These are phyloP conservation scores for Acer yangbiense DNA, from an alignment of 345 rosid species.

Conservation along the genomic window DNA sequence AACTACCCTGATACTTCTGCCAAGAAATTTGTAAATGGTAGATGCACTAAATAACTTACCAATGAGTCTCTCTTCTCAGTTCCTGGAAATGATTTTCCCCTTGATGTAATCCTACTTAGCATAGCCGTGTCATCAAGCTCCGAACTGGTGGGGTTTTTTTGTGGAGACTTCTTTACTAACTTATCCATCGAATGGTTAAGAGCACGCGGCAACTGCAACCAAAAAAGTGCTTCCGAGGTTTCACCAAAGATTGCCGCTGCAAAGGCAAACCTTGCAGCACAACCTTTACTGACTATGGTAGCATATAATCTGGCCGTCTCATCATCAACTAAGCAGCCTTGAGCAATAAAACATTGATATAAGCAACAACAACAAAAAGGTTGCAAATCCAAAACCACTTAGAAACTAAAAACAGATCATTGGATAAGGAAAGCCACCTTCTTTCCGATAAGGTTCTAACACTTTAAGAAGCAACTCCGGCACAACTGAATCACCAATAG, in stretches of 20 bases:
- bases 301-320: slow-evolving; percentile 86
- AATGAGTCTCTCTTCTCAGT: slow-evolving; percentile 43
- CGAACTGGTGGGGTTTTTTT: slow-evolving; percentile 34
- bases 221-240: slow-evolving; percentile 85
- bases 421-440: slow-evolving; percentile 47
- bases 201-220: slow-evolving; percentile 95
- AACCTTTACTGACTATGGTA: slow-evolving; percentile 77
- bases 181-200: slow-evolving; percentile 74
- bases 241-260: slow-evolving; percentile 98
- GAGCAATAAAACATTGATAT: slow-evolving; percentile 25
- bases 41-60: slow-evolving; percentile 45
- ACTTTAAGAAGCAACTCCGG: slow-evolving; percentile 98
- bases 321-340: slow-evolving; percentile 92
- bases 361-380: not conserved
- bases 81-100: slow-evolving; percentile 48
- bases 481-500: slow-evolving; percentile 84
- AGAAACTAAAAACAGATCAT: slow-evolving; percentile 13
- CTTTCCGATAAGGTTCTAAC: slow-evolving; percentile 84
- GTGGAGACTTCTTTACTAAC: slow-evolving; percentile 54
- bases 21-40: not conserved
- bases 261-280: slow-evolving; percentile 82
- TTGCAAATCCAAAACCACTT: slow-evolving; percentile 12
- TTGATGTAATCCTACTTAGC: slow-evolving; percentile 60
- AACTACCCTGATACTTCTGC: not conserved
- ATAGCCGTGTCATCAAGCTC: slow-evolving; percentile 51